Percentiles rank a stretch among this genome's conserved stretches.
phyloP scores from a whole-genome alignment of 768 basidiomycete genomes.

The Leccinum pellstonianum region DNA sequence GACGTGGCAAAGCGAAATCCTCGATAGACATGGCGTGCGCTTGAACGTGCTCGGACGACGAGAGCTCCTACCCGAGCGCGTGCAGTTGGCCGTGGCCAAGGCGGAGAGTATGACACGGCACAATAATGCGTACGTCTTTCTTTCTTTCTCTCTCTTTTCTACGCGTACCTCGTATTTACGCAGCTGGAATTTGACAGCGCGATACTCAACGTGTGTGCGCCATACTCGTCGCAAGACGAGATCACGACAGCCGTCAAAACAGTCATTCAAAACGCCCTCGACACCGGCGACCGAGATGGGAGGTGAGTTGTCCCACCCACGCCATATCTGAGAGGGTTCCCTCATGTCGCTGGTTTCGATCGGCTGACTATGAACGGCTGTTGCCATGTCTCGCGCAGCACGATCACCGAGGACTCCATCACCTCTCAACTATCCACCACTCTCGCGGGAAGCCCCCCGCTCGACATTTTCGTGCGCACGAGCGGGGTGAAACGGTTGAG shows the following conservation, averaged over 20 bases:
- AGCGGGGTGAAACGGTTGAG: constrained; percentile 66
- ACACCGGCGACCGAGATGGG: constrained; percentile 31
- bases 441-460: constrained; percentile 65
- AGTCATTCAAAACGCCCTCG: constrained; percentile 35
- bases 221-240: constrained; percentile 91
- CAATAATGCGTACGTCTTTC: constrained; percentile 57
- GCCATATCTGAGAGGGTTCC: not conserved
- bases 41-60: constrained; percentile 79
- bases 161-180: not conserved
- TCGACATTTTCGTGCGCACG: constrained; percentile 89
- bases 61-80: constrained; percentile 73
- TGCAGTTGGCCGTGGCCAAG: constrained; percentile 63
- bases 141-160: not conserved
- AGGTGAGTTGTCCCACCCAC: constrained; percentile 10
- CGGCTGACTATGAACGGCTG: not conserved
- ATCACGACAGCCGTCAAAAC: constrained; percentile 71
- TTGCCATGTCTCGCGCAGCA: constrained; percentile 24
- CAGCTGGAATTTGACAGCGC: constrained; percentile 48
- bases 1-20: constrained; percentile 58
- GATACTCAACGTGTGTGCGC: constrained; percentile 89
- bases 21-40: constrained; percentile 80
- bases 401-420: constrained; percentile 67
- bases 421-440: constrained; percentile 66
- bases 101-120: constrained; percentile 77
- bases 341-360: not conserved